Evolutionary conservation across 805 yeast genomes (phyloP).

Genomic region (Jamesozyma spencerorum): DNA sequence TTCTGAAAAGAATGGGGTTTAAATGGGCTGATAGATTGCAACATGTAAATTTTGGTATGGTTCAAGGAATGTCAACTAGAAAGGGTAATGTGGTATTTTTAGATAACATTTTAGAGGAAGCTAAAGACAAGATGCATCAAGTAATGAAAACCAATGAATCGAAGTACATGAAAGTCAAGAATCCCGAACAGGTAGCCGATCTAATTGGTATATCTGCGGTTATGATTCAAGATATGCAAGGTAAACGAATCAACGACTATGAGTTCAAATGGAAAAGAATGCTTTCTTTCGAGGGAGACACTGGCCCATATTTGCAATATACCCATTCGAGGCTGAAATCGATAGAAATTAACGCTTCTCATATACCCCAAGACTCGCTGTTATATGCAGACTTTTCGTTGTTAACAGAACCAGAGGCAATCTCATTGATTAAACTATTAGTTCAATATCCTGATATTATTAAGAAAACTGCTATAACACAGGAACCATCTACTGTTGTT

Average conservation of each 20-base stretch:
- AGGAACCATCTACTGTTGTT: conserved; percentile 88
- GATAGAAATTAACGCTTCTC: conserved; percentile 70
- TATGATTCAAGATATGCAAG: conserved; percentile 97
- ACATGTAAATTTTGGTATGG: conserved; percentile 94
- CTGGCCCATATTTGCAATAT: conserved; percentile 96
- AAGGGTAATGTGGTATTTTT: conserved; percentile 97
- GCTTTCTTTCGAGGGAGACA: conserved; percentile 97
- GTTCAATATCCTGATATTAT: conserved; percentile 87
- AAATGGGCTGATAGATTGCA: conserved; percentile 73
- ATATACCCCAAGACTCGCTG: conserved; percentile 36
- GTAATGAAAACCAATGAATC: conserved; percentile 87
- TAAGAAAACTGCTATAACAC: conserved; percentile 70
- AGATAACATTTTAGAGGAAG: conserved; percentile 85
- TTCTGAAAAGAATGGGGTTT: conserved; percentile 78
- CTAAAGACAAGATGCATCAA: conserved; percentile 87
- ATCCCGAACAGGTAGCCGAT: conserved; percentile 93
- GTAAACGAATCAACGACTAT: conserved; percentile 91
- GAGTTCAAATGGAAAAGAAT: conserved; percentile 95
- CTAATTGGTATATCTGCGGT: conserved; percentile 92
- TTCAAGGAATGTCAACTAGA: conserved; percentile 95
- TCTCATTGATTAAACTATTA: conserved; percentile 59
- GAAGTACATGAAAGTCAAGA: conserved; percentile 84
- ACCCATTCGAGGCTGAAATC: conserved; percentile 96
- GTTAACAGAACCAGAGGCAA: conserved; percentile 63
- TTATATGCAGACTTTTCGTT: conserved; percentile 45